Evolutionary conservation across 176 grass and related monocot genomes (phyloP).

Genomic region (Oryza punctata): DNA sequence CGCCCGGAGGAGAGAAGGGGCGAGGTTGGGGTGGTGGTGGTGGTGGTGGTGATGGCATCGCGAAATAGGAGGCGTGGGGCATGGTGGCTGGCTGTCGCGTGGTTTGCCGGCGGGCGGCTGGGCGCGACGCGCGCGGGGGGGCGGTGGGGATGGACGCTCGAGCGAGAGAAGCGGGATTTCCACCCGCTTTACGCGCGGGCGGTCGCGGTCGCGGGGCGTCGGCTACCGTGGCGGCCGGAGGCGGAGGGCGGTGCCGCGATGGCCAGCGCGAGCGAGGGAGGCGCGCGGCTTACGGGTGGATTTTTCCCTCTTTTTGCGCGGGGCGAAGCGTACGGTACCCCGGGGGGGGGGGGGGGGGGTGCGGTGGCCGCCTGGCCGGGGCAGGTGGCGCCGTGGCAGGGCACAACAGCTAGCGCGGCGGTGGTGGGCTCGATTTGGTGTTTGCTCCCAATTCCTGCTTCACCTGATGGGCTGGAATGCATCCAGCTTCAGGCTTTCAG

Average conservation of each 20-base stretch:
- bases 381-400: too few relatives aligned
- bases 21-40: conserved; percentile 16
- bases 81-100: background rate
- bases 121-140: conserved; percentile 5
- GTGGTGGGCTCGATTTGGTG: too few relatives aligned
- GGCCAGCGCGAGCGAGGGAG: background rate
- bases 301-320: background rate
- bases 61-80: conserved; percentile 37
- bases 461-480: too few relatives aligned
- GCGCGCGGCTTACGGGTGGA: background rate
- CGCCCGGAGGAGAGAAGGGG: background rate
- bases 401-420: too few relatives aligned
- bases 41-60: conserved; percentile 19
- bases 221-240: background rate
- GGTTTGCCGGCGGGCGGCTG: conserved; percentile 10
- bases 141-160: background rate
- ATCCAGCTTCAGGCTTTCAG: too few relatives aligned
- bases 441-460: too few relatives aligned
- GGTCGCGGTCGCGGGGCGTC: background rate
- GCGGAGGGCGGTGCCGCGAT: background rate
- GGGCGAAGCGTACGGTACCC: background rate
- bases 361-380: too few relatives aligned
- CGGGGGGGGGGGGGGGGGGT: too few relatives aligned
- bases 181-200: background rate
- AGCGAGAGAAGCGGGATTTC: background rate